Evolutionary conservation across 2,329 filamentous ascomycete genomes (phyloP), one percentile per base, ranked within the genome.

Genomic region (Teratosphaeria epicoccoides): DNA sequence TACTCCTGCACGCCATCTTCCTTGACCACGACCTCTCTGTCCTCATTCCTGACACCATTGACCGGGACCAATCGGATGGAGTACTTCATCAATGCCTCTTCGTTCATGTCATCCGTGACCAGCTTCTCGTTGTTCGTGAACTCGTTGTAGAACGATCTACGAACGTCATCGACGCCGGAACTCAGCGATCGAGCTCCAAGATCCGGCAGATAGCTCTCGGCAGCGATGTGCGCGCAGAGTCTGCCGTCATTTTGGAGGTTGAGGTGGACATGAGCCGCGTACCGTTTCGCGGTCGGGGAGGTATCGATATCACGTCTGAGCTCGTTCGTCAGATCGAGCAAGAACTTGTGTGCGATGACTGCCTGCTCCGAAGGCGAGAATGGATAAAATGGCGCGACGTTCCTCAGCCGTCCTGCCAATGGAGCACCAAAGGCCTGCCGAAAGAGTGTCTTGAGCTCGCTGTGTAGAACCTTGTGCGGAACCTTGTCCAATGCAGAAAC

Each of bases 361-460:
- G 68, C 68, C 52, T 70, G 65, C 55, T 76, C 73, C 1, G 50
- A 53, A 1, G 53, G 51, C 1, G 65, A 67, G 57, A 75, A 75
- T 1, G 68, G 70, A 17, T 74, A 58, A 59, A 75, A 74, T 0
- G 72, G 72, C 7, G 75, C 55, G 46, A 74, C 66, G 6, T 59
- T 61, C 0, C 65, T 68, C 11, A 77, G 68, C 1, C 72, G 68
- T 5, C 72, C 68, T 0, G 71, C 66, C n/a, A 76, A 52, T 1
- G 71, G 70, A 11, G 66, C 60, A 2, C 50, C 54, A 49, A 66
- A 66, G 23, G 43, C 22, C 4, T 52, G 33, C 12, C 56, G 57
- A 51, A 64, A 65, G 17, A 55, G 54, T 6, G 58, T 47, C 44
- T 61, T 59, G 7, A 69, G 52, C 25, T 59, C 46, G 28, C 55